Base-by-base conservation (phyloP, 2,329 filamentous ascomycete genomes). In the Botryotinia narcissicola region DNA sequence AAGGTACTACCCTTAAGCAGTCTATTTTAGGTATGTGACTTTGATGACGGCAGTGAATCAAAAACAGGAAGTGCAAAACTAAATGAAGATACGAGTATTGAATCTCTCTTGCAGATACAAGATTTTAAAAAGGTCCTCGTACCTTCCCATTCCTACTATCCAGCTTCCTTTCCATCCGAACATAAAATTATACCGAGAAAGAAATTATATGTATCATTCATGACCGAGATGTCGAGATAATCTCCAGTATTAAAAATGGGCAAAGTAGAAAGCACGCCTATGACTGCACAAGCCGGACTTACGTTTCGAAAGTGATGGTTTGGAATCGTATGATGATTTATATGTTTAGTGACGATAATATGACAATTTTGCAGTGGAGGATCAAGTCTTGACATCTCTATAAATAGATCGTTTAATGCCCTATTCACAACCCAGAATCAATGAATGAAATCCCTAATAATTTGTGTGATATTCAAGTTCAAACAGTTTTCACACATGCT, bases 1-100 rank as follows among this genome's bases (percentile, higher is more conserved):
- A 18, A 46, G 0, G 44, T 1, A 9, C 8, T 9, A 51, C 12
- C 12, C 10, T n/a, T 6, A 0, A 1, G 3, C 4, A 51, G 5
- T 4, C 3, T 1, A 4, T n/a, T 51, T 4, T 51, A 4, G 9
- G 9, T n/a, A 22, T 0, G 9, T 8, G 10, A 51, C 5, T 7
- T 25, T n/a, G 10, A 25, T 1, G 5, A n/a, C 14, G 4, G 6
- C 12, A 3, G 25, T n/a, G 22, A n/a, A n/a, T 14, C 0, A 1
- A n/a, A n/a, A 25, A 51, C 25, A 2, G 48, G 48, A 14, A n/a
- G 0, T 25, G 9, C 25, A n/a, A 51, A 22, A n/a, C 25, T 4
- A 5, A 3, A 51, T 12, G 10, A 51, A 51, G 48, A 4, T 35
- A 32, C 32, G 32, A 32, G 10, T n/a, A 51, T 22, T 51, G 10